Evolutionary conservation across 441 rosid genomes (phyloP), one percentile per base, ranked within the genome.

Genomic region (Aleurites moluccanus): DNA sequence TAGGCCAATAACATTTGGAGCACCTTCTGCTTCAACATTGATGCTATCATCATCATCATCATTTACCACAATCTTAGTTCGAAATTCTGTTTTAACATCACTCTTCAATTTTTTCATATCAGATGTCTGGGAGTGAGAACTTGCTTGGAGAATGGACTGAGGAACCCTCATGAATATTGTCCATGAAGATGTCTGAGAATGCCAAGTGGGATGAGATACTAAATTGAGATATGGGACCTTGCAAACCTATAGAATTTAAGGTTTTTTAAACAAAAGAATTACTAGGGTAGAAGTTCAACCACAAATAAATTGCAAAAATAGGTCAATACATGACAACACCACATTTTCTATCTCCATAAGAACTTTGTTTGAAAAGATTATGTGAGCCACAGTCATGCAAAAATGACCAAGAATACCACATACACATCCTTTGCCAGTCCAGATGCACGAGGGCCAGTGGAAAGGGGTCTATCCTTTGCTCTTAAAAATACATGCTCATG

Each of bases 131-230:
- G 75, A 66, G 70, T 80, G 90, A 60, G 85, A 79, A n/a, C 79
- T 86, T 69, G 85, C 84, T 21, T 84, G 86, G 79, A 88, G 92
- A 73, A 90, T 83, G 73, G 97, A 91, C 68, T 81, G 91, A 69
- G 98, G 96, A 76, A 91, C 87, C 76, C 85, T 88, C 93, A 93
- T 82, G 68, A 79, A 85, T 83, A 95, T 83, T 57, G 96, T 91
- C 97, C 99, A 91, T 62, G 99, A 90, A 59, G 99, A 95, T 78
- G 88, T 83, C 74, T 92, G 88, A 71, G 97, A 93, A 86, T 90
- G 86, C 99, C 99, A 93, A 70, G 98, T 87, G 35, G 98, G 97
- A 83, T 95, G 96, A 69, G 95, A 91, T 83, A 87, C 83, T 84
- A 91, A 85, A 80, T 88, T 96, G 74, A 93, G 93, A 86, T 90